Evolutionary conservation across 495 filamentous ascomycete genomes (phyloP).

Genomic region (Hypoxylon fuscum): DNA sequence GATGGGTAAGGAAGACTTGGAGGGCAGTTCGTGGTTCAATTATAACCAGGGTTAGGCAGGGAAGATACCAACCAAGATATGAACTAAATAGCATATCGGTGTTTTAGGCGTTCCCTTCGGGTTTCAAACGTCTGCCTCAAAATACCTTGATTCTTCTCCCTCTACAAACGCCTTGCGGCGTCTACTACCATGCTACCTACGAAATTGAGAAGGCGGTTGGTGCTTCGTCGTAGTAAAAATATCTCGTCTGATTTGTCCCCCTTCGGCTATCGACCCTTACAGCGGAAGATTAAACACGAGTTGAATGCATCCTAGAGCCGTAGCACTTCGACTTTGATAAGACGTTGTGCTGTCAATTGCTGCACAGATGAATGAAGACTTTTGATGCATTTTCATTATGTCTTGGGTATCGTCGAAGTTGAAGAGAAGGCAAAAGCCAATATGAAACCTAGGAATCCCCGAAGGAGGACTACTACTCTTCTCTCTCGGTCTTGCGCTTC

Average conservation of each 20-base stretch:
- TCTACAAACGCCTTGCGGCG: not conserved
- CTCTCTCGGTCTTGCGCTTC: slow-evolving; percentile 64
- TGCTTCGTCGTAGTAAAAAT: too few relatives aligned
- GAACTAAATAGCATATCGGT: slow-evolving; percentile 21
- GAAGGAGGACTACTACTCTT: slow-evolving; percentile 51
- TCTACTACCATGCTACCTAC: not conserved
- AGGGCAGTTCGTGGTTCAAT: not conserved
- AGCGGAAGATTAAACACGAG: too few relatives aligned
- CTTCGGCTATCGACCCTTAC: too few relatives aligned
- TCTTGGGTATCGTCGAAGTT: slow-evolving; percentile 33
- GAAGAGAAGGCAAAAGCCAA: slow-evolving; percentile 9
- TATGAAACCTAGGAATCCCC: slow-evolving; percentile 21
- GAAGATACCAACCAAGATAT: slow-evolving; percentile 37
- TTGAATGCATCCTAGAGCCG: too few relatives aligned
- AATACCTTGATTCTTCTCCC: slow-evolving; percentile 8
- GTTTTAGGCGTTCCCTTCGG: slow-evolving; percentile 31
- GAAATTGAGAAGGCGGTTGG: too few relatives aligned
- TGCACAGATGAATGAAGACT: not conserved
- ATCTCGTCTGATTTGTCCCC: too few relatives aligned
- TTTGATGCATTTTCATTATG: slow-evolving; percentile 1
- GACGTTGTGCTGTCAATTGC: not conserved
- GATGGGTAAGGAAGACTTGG: slow-evolving; percentile 40
- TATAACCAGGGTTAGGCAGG: slow-evolving; percentile 6
- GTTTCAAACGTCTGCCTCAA: not conserved
- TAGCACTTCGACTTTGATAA: too few relatives aligned